Evolutionary conservation across 352 stramenopile genomes (phyloP), one percentile per base, ranked within the genome.

Genomic region (Pythium scleroteichum): DNA sequence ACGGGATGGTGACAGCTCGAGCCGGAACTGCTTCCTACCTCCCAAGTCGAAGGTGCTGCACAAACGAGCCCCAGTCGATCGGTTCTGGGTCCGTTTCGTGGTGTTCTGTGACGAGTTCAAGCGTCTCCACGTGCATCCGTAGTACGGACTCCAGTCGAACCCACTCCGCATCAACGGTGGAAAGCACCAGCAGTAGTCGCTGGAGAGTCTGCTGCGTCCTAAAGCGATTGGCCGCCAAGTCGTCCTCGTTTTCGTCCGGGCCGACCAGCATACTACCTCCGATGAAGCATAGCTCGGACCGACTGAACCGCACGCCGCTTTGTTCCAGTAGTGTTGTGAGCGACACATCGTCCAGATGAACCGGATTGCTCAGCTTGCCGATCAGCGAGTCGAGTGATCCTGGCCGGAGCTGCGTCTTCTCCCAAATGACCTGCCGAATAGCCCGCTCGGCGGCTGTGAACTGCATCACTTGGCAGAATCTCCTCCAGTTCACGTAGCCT

Each of bases 1-100:
- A n/a, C n/a, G n/a, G n/a, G n/a, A n/a, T n/a, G n/a, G n/a, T n/a
- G n/a, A n/a, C n/a, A n/a, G n/a, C n/a, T n/a, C n/a, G n/a, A n/a
- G n/a, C n/a, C n/a, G n/a, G n/a, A n/a, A n/a, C n/a, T n/a, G n/a
- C n/a, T n/a, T n/a, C n/a, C n/a, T n/a, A n/a, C n/a, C n/a, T n/a
- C n/a, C n/a, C n/a, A n/a, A 62, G 46, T 44, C 60, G 46, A 58
- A 72, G 35, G 6, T 61, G 61, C 8, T 45, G 29, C 29, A 49
- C 22, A n/a, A 74, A 68, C 1, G 48, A 46, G 16, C 68, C 67
- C 62, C 62, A 74, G 13, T 62, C 20, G 19, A 74, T 62, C 19
- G 10, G 17, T 20, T 66, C 57, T 1, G 27, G 53, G 29, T 35
- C 2, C 4, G 13, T 51, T 1, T 32, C 17, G 16, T 35, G 35